Evolutionary conservation across 2,329 filamentous ascomycete species (phyloP), one percentile per base, ranked within the genome.

Genomic region (Talaromyces albobiverticillius): DNA sequence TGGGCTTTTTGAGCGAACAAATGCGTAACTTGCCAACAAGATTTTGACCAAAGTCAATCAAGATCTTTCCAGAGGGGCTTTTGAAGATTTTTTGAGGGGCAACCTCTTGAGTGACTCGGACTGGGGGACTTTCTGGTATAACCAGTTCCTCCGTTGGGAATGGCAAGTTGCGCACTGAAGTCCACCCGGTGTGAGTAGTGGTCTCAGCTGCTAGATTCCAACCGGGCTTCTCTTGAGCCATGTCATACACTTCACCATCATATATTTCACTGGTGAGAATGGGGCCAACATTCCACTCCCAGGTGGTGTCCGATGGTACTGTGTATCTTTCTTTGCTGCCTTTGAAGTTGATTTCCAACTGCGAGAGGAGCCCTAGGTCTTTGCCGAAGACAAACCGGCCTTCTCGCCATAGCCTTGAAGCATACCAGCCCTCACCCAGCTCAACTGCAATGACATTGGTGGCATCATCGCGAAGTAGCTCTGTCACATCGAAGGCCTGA

Each of bases 41-140:
- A 59, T 84, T 83, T 61, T 84, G 81, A 1, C 81, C 81, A 63
- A 84, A 83, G 53, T 84, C 80, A 23, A 84, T 56, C 1, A 83
- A 65, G 0, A 68, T 76, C 59, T 79, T 80, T 3, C 78, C 78
- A n/a, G 4, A 54, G 49, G 0, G 70, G 66, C 25, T 59, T 59
- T 22, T n/a, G n/a, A n/a, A n/a, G n/a, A n/a, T n/a, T n/a, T n/a
- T n/a, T n/a, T n/a, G n/a, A n/a, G n/a, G n/a, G n/a, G n/a, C n/a
- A n/a, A n/a, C n/a, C n/a, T n/a, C n/a, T n/a, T n/a, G n/a, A n/a
- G 67, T 62, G 4, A 62, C 60, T n/a, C 75, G 67, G 0, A 81
- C 73, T 0, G 79, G 78, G 2, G 78, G 71, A 0, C 64, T 70
- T 55, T 76, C 72, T 0, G 76, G 68, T 6, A 75, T 59, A 7